These are phyloP conservation scores for Nannizziopsis barbatae DNA, from an alignment of 2,329 filamentous ascomycete genomes.

Conservation along the genomic window DNA sequence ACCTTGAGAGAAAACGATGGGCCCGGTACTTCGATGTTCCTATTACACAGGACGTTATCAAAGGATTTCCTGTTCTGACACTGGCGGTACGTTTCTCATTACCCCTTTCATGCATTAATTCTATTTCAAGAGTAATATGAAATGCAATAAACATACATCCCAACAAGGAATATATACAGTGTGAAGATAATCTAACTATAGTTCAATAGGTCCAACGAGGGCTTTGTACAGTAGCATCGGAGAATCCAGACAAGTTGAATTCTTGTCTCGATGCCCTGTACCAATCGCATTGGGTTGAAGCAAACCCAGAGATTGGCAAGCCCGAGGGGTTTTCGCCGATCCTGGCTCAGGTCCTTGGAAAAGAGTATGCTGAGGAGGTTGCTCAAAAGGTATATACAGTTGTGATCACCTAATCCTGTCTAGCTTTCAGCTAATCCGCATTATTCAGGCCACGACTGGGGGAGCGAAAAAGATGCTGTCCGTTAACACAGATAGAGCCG, in stretches of 20 bases:
- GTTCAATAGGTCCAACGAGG: slow-evolving; percentile 37
- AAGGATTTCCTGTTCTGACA: slow-evolving; percentile 45
- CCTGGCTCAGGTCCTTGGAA: slow-evolving; percentile 38
- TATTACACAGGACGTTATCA: slow-evolving; percentile 35
- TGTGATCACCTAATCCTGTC: not conserved
- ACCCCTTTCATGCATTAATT: not conserved
- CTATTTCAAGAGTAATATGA: slow-evolving; percentile 1
- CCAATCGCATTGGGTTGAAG: slow-evolving; percentile 43
- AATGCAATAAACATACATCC: not conserved
- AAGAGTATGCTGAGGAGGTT: slow-evolving; percentile 33
- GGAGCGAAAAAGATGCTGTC: slow-evolving; percentile 39
- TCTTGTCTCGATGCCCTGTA: slow-evolving; percentile 39
- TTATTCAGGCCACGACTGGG: slow-evolving; percentile 19
- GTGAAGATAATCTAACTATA: not conserved
- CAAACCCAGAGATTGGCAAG: slow-evolving; percentile 34
- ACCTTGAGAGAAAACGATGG: slow-evolving; percentile 45
- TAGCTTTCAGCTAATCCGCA: slow-evolving; percentile 10
- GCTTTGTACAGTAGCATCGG: slow-evolving; percentile 38
- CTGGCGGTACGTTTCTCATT: slow-evolving; percentile 26
- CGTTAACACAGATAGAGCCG: slow-evolving; percentile 42
- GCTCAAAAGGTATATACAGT: slow-evolving; percentile 30
- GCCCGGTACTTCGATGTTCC: slow-evolving; percentile 45
- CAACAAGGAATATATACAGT: not conserved
- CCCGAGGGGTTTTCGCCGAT: slow-evolving; percentile 36
- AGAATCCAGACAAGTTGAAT: slow-evolving; percentile 30